Percentiles rank a stretch among this genome's conserved stretches.
Evolutionary conservation across 108 stramenopile genomes (phyloP).

Genomic region (Pseudonitzschia delicatissima): DNA sequence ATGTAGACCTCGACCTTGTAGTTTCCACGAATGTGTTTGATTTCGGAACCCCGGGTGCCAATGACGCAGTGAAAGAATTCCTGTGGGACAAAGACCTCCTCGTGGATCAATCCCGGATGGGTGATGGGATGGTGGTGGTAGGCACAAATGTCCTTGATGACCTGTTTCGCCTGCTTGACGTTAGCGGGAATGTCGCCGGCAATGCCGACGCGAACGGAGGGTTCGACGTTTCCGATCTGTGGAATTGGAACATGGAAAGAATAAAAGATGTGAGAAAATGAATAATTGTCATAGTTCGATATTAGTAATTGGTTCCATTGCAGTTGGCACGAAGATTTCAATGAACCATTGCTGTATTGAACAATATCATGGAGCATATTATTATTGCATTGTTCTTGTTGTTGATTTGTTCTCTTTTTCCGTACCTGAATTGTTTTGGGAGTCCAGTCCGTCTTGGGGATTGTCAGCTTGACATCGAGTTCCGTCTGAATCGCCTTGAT

Average conservation of each 20-base stretch:
- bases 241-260: neutral
- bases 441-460: conserved; percentile 20
- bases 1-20: conserved; percentile 26
- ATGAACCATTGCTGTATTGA: no score
- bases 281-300: no score
- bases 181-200: conserved; percentile 10
- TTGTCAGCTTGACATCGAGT: conserved; percentile 15
- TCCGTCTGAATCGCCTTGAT: conserved; percentile 15
- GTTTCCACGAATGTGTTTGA: conserved; percentile 24
- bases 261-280: neutral
- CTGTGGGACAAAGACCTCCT: conserved; percentile 21
- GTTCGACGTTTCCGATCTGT: neutral
- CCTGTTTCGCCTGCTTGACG: conserved; percentile 8
- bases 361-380: no score
- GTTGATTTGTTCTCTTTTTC: neutral
- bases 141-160: neutral
- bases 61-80: conserved; percentile 26
- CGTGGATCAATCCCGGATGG: conserved; percentile 23
- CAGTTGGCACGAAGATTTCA: no score
- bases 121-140: conserved; percentile 24
- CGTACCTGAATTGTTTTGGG: conserved; percentile 13
- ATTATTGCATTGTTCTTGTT: neutral
- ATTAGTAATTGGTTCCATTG: no score
- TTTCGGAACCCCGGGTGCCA: conserved; percentile 23
- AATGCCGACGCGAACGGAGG: conserved; percentile 11